A percentile compares a stretch with the other conserved stretches of the same genome.
These are phyloP conservation scores for Ogataea saltuana DNA, from an alignment of 805 yeast genomes.

Conservation along the genomic window DNA sequence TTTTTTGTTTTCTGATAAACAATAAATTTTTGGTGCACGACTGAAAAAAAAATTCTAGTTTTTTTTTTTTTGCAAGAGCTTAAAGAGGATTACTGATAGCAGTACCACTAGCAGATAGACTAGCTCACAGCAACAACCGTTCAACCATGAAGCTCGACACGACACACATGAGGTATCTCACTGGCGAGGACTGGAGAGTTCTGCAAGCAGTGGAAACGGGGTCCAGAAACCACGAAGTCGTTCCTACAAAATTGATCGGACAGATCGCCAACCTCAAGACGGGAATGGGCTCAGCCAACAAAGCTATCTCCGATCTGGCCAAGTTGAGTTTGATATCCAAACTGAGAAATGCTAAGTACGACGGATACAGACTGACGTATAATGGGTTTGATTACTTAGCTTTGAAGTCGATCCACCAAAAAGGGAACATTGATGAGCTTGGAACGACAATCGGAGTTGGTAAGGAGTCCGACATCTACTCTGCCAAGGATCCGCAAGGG, in stretches of 20 bases:
- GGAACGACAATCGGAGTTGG: conserved; percentile 95
- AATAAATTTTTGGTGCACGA: not conserved
- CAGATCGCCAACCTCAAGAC: conserved; percentile 77
- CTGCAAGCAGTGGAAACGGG: conserved; percentile 90
- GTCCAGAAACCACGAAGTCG: conserved; percentile 89
- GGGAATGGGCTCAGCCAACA: conserved; percentile 65
- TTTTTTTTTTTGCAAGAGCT: not conserved
- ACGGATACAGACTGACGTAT: conserved; percentile 88
- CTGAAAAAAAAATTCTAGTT: conserved; percentile 4
- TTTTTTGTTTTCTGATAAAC: conserved; percentile 1
- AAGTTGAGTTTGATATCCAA: conserved; percentile 76
- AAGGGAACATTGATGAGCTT: conserved; percentile 71
- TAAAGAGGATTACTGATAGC: not conserved
- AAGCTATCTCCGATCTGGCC: conserved; percentile 82
- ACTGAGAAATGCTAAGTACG: conserved; percentile 88
- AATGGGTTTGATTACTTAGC: conserved; percentile 93
- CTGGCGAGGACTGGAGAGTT: conserved; percentile 87
- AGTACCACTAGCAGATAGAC: too few relatives aligned
- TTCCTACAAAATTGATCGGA: conserved; percentile 83
- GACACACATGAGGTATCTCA: conserved; percentile 88
- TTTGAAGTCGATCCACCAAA: conserved; percentile 74
- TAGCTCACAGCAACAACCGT: not conserved
- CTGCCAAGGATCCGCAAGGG: conserved; percentile 71
- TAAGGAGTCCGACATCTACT: conserved; percentile 92
- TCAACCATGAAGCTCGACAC: conserved; percentile 84